Evolutionary conservation across 1,139 yeast genomes (phyloP), one percentile per base, ranked within the genome.

Genomic region (Yarrowia galli): DNA sequence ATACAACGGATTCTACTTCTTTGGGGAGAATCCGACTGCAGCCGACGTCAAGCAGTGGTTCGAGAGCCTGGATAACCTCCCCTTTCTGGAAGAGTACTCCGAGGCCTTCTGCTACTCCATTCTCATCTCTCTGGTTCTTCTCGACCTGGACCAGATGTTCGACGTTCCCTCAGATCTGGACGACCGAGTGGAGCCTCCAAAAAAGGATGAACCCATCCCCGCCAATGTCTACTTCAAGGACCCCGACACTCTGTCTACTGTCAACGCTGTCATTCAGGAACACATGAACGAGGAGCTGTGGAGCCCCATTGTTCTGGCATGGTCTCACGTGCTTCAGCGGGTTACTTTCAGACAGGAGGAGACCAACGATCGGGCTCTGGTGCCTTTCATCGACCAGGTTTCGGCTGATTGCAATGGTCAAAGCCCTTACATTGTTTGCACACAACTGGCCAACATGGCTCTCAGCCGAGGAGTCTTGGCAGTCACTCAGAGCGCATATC

Each of bases 251-350:
- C 80, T 90, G 86, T 28, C 85, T 83, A 72, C 74, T 73, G 6
- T 69, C 72, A 2, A 71, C 83, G 22, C 72, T 81, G 4, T 76
- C 67, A 18, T 68, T 69, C 28, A 58, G 53, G 54, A 70, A 63
- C 25, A 40, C 81, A 18, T 73, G 79, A 13, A 71, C 78, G 1
- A 85, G 86, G 46, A 61, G 12, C 28, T 58, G 4, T 54, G 54
- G 69, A 78, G 91, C 0, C 79, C 89, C 5, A 78, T 88, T 1
- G 76, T 85, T 65, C 89, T 89, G 72, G 84, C 87, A 40, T 92
- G 97, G 97, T 85, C 91, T 15, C 84, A 90, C 23, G 78, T 88
- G 7, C 75, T 89, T 10, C 86, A 87, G 71, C 80, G 88, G 67
- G 86, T 88, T 70, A 80, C 83, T 5, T 79, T 83, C 53, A 76